These are phyloP conservation scores for Zea luxurians DNA, from an alignment of 176 grass and related monocot genomes.

Conservation along the genomic window DNA sequence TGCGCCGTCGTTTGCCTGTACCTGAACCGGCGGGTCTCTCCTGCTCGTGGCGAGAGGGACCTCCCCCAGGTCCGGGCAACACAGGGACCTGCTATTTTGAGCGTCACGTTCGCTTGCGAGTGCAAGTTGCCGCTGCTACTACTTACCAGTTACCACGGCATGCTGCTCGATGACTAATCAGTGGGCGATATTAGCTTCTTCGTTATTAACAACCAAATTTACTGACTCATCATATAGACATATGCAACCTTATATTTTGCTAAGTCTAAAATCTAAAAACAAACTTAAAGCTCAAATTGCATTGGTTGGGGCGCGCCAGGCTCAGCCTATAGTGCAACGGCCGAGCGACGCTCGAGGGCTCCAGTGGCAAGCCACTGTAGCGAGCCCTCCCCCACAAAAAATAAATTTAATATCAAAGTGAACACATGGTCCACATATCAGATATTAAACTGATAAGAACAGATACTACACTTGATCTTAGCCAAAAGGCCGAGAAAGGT, in stretches of 20 bases:
- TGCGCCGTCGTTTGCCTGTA: conserved; percentile 74
- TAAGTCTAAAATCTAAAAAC: no score
- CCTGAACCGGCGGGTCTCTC: conserved; percentile 33
- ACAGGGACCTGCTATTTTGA: no score
- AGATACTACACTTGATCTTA: conserved; percentile 84
- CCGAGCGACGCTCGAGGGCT: neutral
- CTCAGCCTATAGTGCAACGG: neutral
- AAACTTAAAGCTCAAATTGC: neutral
- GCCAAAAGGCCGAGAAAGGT: conserved; percentile 73
- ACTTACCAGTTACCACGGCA: no score
- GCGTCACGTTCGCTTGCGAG: no score
- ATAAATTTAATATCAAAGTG: conserved; percentile 59
- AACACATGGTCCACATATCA: conserved; percentile 38
- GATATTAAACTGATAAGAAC: conserved; percentile 85
- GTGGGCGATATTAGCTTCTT: no score
- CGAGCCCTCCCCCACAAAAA: conserved; percentile 35
- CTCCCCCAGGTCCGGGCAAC: no score
- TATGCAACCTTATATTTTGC: no score
- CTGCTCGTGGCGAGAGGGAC: neutral
- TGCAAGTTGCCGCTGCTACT: no score
- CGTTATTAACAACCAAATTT: no score
- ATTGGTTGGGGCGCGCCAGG: neutral
- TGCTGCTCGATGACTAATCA: no score
- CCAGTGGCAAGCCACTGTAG: neutral
- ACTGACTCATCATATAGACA: no score